These are phyloP conservation scores for Cryphonectria japonica DNA, from an alignment of 2,329 filamentous ascomycete species.

Conservation along the genomic window DNA sequence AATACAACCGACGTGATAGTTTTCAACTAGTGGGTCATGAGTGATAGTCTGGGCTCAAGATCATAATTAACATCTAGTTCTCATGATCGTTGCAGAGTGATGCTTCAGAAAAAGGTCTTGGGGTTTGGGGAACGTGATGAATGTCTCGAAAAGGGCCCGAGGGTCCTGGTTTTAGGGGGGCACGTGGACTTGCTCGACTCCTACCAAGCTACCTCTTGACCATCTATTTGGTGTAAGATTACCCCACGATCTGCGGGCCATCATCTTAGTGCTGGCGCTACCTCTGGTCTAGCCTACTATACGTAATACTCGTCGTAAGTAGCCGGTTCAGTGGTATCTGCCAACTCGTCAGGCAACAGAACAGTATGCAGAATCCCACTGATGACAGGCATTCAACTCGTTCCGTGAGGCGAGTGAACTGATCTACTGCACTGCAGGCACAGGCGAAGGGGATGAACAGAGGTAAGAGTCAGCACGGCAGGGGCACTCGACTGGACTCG, in stretches of 20 bases:
- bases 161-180: neutral
- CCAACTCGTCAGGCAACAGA: neutral
- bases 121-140: neutral
- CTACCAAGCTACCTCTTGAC: neutral
- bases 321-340: neutral
- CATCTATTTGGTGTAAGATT: neutral
- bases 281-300: neutral
- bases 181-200: neutral
- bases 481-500: neutral
- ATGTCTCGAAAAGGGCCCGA: neutral
- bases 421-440: neutral
- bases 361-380: neutral
- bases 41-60: neutral
- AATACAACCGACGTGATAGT: neutral
- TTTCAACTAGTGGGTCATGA: neutral
- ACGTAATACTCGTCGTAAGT: neutral
- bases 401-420: too few relatives aligned
- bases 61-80: neutral
- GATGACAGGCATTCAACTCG: neutral
- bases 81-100: neutral
- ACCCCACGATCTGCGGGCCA: slow-evolving; percentile 11
- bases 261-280: slow-evolving; percentile 1
- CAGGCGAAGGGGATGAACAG: neutral
- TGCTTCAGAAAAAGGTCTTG: neutral
- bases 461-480: neutral